Evolutionary conservation across 805 yeast genomes (phyloP), one percentile per base, ranked within the genome.

Genomic region (Wickerhamiella slavikovae): DNA sequence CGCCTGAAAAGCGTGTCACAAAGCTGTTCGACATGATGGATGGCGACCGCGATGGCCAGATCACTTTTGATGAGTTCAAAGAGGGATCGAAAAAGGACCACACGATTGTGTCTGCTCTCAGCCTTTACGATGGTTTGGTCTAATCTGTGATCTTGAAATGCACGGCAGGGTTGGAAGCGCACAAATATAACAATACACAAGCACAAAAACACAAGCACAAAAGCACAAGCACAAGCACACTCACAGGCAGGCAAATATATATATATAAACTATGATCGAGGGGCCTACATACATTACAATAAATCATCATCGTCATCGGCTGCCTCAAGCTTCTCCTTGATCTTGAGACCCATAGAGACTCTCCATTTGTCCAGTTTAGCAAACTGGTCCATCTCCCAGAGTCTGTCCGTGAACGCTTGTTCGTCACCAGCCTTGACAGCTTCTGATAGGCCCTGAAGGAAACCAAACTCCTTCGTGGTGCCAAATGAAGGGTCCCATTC

Each of bases 341-440:
- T 71, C 53, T 74, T 75, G 42, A 85, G 62, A 40, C 89, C 62
- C 29, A 89, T 57, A 17, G 76, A 69, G 9, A 93, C 78, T 58
- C 78, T 80, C 74, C 93, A 75, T 45, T 75, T 78, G 49, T 89
- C 98, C 32, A 89, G 66, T 51, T 80, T 80, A 38, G 71, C 60
- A 51, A 76, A 82, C 50, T 78, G 91, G 50, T 89, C 96, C 44
- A 57, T 89, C 38, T 77, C 89, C 46, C 63, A 76, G 14, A 83
- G 71, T 39, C 68, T 66, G 39, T 69, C 71, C 3, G 85, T 66
- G 44, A 80, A 68, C 28, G 58, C 62, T 44, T 85, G 83, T 22
- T 72, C 57, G 46, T 83, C 93, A 26, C 89, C 89, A 30, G 70
- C 72, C 31, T 69, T 65, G 30, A 77, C 71, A n/a, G 85, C 70